Conservation (phyloP, 371 early-diverging fungal genomes). For the Rhizomucor pusillus region DNA sequence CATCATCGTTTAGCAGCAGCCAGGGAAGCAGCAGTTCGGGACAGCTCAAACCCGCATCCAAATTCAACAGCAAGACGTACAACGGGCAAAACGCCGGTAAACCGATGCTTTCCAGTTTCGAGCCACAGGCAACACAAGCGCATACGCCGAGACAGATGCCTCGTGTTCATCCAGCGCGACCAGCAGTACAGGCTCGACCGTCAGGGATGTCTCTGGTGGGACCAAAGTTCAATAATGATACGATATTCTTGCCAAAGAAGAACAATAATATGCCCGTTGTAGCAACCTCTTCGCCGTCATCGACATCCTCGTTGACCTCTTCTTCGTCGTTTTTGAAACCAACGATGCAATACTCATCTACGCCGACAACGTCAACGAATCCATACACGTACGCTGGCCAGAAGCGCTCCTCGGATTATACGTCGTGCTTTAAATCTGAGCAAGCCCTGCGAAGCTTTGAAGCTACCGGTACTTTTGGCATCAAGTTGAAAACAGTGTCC, state of each 20-base stretch:
- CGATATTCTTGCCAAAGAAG: background rate
- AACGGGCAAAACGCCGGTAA: background rate
- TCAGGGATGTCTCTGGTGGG: conserved; percentile 1
- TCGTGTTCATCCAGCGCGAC: conserved; percentile 1
- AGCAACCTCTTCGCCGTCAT: background rate
- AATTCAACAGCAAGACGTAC: too few species aligned
- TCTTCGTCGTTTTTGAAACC: background rate
- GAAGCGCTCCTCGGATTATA: too few species aligned
- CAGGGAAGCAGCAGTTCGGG: too few species aligned
- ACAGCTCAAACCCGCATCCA: too few species aligned
- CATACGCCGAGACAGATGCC: background rate
- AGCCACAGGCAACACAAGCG: background rate
- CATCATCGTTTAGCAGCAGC: too few species aligned
- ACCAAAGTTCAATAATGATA: too few species aligned
- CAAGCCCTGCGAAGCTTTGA: too few species aligned
- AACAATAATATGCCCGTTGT: background rate
- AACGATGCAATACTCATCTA: background rate
- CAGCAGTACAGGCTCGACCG: background rate
- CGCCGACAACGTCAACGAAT: background rate
- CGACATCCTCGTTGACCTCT: background rate
- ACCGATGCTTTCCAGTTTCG: background rate
- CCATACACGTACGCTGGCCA: background rate
- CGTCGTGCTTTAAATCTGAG: too few species aligned
- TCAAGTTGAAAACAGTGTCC: too few species aligned
- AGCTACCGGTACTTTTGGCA: too few species aligned